Percentiles rank a stretch among this genome's conserved stretches.
These are phyloP conservation scores for Candida sojae DNA, from an alignment of 1,139 yeast species.

Conservation along the genomic window DNA sequence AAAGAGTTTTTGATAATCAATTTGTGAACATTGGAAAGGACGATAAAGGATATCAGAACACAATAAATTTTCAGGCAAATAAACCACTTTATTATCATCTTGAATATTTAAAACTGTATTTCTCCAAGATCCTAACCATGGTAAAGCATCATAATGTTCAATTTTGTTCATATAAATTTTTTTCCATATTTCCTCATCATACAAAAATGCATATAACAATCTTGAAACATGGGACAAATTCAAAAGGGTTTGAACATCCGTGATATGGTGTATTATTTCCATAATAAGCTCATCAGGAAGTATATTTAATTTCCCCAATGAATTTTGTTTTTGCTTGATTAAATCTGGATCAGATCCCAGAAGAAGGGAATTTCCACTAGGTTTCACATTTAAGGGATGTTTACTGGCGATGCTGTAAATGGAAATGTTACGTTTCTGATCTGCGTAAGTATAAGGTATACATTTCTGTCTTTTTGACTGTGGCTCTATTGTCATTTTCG, in stretches of 20 bases:
- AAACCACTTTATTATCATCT: slow-evolving; percentile 39
- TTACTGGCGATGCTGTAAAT: slow-evolving; percentile 24
- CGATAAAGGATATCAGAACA: slow-evolving; percentile 66
- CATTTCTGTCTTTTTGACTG: slow-evolving; percentile 15
- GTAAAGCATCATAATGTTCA: slow-evolving; percentile 15
- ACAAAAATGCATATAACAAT: slow-evolving; percentile 67
- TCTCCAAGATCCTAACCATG: slow-evolving; percentile 84
- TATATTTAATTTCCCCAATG: slow-evolving; percentile 52
- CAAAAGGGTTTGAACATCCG: slow-evolving; percentile 46
- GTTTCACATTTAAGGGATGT: slow-evolving; percentile 78
- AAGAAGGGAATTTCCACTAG: slow-evolving; percentile 61
- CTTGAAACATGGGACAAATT: slow-evolving; percentile 60
- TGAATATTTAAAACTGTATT: slow-evolving; percentile 50
- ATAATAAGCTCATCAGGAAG: slow-evolving; percentile 64
- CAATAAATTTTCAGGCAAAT: slow-evolving; percentile 34
- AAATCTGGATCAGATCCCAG: slow-evolving; percentile 18
- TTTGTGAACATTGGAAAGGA: slow-evolving; percentile 78
- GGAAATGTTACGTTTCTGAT: slow-evolving; percentile 24
- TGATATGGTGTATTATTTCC: slow-evolving; percentile 46
- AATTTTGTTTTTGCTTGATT: slow-evolving; percentile 28
- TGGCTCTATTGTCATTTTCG: slow-evolving; percentile 5
- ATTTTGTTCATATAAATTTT: slow-evolving; percentile 44
- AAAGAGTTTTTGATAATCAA: slow-evolving; percentile 56
- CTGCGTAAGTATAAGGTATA: slow-evolving; percentile 14
- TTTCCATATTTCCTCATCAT: slow-evolving; percentile 82